These are phyloP conservation scores for Cyberlindnera lachancei DNA, from an alignment of 805 yeast species.

Conservation along the genomic window DNA sequence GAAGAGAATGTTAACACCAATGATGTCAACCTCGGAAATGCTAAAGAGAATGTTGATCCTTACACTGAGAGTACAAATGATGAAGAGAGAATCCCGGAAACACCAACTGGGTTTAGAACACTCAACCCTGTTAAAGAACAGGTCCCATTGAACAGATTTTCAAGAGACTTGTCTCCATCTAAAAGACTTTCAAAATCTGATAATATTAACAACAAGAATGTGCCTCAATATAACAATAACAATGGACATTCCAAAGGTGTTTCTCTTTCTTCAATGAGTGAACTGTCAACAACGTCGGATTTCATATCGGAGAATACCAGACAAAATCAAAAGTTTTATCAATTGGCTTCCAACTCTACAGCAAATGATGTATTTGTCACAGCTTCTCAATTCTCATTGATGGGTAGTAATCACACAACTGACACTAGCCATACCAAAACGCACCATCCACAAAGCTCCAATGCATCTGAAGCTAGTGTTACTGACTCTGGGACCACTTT, in stretches of 20 bases:
- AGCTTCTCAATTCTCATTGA: conserved; percentile 29
- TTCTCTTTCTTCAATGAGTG: conserved; percentile 21
- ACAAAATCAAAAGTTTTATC: conserved; percentile 11
- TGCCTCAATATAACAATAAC: too few species aligned
- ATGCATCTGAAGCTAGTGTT: not conserved
- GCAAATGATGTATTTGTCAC: conserved; percentile 31
- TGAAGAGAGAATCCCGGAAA: not conserved
- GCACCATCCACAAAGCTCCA: not conserved
- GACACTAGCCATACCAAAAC: too few species aligned
- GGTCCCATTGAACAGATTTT: too few species aligned
- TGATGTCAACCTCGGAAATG: too few species aligned
- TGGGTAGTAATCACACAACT: conserved; percentile 6
- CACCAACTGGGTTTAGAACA: not conserved
- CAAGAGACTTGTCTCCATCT: too few species aligned
- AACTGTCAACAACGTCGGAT: conserved; percentile 16
- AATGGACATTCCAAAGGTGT: conserved; percentile 1
- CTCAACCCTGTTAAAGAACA: not conserved
- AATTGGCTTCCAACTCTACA: conserved; percentile 9
- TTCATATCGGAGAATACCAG: conserved; percentile 3
- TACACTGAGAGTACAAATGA: too few species aligned
- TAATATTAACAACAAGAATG: too few species aligned
- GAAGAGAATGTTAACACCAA: conserved; percentile 6
- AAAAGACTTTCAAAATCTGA: too few species aligned
- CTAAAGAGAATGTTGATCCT: too few species aligned
- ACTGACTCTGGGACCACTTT: not conserved